Evolutionary conservation across 768 basidiomycete genomes (phyloP).

Genomic region (Ephemerocybe angulata): DNA sequence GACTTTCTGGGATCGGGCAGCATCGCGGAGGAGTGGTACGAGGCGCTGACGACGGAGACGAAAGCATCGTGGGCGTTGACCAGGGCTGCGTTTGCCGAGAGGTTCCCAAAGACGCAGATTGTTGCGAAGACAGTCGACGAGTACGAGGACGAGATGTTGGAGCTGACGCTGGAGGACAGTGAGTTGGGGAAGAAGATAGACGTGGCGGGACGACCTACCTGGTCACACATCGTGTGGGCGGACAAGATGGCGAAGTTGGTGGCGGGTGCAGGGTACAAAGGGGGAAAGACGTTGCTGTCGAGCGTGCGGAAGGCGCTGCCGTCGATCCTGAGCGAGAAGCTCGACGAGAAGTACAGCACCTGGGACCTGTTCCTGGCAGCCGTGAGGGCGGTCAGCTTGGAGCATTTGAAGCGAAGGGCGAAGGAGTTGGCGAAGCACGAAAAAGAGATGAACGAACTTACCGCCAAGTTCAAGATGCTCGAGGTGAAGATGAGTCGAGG

Average conservation of each 20-base stretch:
- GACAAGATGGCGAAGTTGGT: neutral
- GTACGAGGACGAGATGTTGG: constrained; percentile 26
- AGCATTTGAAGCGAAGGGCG: neutral
- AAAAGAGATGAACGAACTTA: neutral
- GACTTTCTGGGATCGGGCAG: neutral
- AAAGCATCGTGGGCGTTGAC: neutral
- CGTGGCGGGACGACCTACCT: neutral
- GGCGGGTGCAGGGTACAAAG: neutral
- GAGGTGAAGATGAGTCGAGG: neutral
- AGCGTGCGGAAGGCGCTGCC: neutral
- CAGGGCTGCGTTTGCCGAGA: neutral
- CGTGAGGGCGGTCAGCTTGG: neutral
- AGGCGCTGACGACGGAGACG: neutral
- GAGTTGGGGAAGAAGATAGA: neutral
- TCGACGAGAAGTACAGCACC: neutral
- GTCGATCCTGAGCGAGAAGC: neutral
- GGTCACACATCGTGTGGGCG: neutral
- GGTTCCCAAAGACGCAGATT: neutral
- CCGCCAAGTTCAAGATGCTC: neutral
- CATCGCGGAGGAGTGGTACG: neutral
- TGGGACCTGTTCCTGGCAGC: neutral
- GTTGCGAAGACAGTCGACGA: neutral
- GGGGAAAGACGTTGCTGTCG: neutral
- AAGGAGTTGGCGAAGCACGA: neutral
- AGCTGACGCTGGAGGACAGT: neutral